These are phyloP conservation scores for Penicillium angulare DNA, from an alignment of 495 filamentous ascomycete genomes.

Conservation along the genomic window DNA sequence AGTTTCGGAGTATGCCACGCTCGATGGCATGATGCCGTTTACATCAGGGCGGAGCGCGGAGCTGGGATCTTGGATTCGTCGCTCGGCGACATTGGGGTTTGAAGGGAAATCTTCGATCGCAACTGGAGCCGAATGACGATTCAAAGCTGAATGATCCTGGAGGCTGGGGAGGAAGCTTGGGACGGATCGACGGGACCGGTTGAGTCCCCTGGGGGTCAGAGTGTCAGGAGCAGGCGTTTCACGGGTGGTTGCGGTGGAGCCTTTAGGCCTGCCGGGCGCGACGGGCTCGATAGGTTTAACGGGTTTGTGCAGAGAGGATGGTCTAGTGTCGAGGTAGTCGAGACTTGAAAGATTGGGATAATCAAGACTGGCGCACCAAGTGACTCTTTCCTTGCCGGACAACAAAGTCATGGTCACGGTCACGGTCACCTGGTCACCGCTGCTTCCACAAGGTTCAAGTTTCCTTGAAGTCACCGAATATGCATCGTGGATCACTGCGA, in stretches of 20 bases:
- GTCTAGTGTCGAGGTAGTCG: too few species aligned
- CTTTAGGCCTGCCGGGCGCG: neutral
- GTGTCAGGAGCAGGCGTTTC: conserved; percentile 19
- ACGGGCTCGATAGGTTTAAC: neutral
- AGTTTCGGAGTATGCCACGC: conserved; percentile 27
- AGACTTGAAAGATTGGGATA: too few species aligned
- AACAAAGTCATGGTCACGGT: neutral
- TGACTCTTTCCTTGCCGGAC: neutral
- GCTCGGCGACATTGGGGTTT: conserved; percentile 35
- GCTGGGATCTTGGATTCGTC: conserved; percentile 15
- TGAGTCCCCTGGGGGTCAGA: conserved; percentile 12
- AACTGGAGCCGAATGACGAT: conserved; percentile 1
- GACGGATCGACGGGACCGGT: conserved; percentile 22
- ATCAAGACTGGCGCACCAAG: neutral
- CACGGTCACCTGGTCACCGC: conserved; percentile 2
- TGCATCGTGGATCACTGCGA: conserved; percentile 4
- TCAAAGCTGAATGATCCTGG: conserved; percentile 9
- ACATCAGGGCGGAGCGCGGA: conserved; percentile 32
- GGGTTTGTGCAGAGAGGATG: neutral
- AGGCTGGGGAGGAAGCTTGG: conserved; percentile 29
- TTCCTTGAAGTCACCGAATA: neutral
- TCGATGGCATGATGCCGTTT: conserved; percentile 35
- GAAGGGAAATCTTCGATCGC: neutral
- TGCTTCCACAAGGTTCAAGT: conserved; percentile 4
- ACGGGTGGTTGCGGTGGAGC: conserved; percentile 20